Base-by-base conservation (phyloP, 164 flowering plant species). In the Magnolia sinica region DNA sequence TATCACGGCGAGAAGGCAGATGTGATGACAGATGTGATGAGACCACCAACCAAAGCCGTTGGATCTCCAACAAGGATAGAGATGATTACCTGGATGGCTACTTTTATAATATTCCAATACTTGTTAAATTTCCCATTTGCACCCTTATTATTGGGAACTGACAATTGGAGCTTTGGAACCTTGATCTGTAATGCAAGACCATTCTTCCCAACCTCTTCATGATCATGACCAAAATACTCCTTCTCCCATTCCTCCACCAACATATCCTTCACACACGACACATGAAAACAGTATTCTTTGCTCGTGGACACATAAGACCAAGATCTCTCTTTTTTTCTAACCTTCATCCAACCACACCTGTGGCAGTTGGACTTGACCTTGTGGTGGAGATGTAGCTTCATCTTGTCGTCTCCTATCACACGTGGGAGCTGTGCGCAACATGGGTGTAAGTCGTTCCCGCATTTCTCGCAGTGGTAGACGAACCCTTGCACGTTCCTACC, bases 191-290 rank as follows among this genome's bases (percentile, higher is more conserved):
- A 20, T 9, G 71, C 65, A 8, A 59, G 67, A 73, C 4, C 19
- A 19, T 20, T 64, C 22, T 45, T 14, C 20, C 68, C 45, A 37
- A 37, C 45, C 45, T 5, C 45, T 37, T 0, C 45, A 37, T 24
- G 1, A 24, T 37, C 71, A 52, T 51, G 50, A 14, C 13, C 31
- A 20, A 73, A 76, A 20, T 76, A 64, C 0, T 20, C 70, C 31
- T 49, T 76, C 74, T 63, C 73, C 82, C 81, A 84, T 6, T 37
- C 73, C 58, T 79, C 74, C 52, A 81, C 52, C 11, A 76, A 65
- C 82, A 81, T 69, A 0, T 84, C 84, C 63, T 65, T 84, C 14
- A 78, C 76, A 63, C 86, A 84, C 5, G 73, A 20, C 1, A 84
- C 82, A 68, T 84, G 86, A 64, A 72, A 79, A 27, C 76, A 66